These are phyloP conservation scores for Akanthomyces uredinophilus DNA, from an alignment of 2,329 filamentous ascomycete species.

Conservation along the genomic window DNA sequence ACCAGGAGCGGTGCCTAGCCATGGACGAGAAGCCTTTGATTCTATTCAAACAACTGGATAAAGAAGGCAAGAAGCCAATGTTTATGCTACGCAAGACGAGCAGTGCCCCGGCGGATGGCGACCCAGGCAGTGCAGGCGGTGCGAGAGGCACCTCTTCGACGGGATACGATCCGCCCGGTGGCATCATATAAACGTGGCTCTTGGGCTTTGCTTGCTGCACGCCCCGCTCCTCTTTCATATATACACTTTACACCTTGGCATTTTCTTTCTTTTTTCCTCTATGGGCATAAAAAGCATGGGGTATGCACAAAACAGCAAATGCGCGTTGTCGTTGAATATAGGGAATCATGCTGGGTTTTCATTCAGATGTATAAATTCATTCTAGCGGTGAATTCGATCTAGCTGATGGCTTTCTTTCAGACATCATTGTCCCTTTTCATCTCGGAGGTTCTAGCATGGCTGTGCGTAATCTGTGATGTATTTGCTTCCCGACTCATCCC, in stretches of 20 bases:
- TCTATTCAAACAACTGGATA: conserved; percentile 93
- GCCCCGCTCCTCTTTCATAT: neutral
- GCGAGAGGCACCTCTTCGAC: conserved; percentile 4
- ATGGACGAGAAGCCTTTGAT: conserved; percentile 92
- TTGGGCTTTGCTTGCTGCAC: neutral
- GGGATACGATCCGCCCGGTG: conserved; percentile 10
- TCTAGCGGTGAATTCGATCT: conserved; percentile 4
- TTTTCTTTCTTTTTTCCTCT: neutral
- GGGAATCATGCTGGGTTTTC: neutral
- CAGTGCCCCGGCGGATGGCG: conserved; percentile 9
- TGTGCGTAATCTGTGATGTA: neutral
- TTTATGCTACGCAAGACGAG: conserved; percentile 77
- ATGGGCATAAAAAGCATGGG: neutral
- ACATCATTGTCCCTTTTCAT: neutral
- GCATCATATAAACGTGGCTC: conserved; percentile 1
- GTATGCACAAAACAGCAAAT: neutral
- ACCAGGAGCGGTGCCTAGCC: conserved; percentile 89
- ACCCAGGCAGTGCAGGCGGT: conserved; percentile 8
- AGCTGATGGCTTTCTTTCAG: neutral
- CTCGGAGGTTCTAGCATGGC: neutral
- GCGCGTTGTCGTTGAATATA: neutral
- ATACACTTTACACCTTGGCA: neutral
- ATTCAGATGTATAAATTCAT: neutral
- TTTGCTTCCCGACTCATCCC: too few relatives aligned
- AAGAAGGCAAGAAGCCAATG: conserved; percentile 97